Base-by-base conservation (phyloP, 163 green algal genomes). In the Smithsoniella earleae region DNA sequence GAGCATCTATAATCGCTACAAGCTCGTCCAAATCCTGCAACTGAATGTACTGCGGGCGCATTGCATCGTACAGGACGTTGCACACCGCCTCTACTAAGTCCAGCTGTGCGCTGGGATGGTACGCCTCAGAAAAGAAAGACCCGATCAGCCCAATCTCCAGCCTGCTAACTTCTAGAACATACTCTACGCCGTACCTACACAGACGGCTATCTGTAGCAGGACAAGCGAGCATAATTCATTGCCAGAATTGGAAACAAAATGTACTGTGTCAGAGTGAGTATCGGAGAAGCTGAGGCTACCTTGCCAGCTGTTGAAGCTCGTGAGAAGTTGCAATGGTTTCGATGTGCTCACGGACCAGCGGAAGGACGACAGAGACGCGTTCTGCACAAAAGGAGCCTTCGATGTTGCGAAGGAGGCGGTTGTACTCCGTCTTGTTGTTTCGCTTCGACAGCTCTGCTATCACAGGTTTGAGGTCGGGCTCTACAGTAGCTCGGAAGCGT, bases 1-100 rank as follows among this genome's bases (percentile, higher is more conserved):
- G 82, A 49, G 97, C 96, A 80, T 95, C 84, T 1, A 95, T 91
- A 20, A 97, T 83, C 77, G 94, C 86, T 73, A 85, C 94, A 49
- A 98, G 86, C 55, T 83, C 75, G 65, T 95, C 87, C 27, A 97
- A 74, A 62, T 91, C 86, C 45, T 86, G 77, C 45, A 95, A 82
- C 49, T 88, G 77, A 36, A 95, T 86, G 52, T 92, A 83, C 16
- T 73, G 69, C 0, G 90, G 90, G 13, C 93, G 79, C 66, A 97
- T 79, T 2, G 81, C 75, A 66, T 98, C 93, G 76, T 97, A 97
- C 58, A 98, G 82, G 45, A 94, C 77, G 34, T 81, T 92, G 72
- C 85, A 92, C 72, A 98, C 81, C 37, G 94, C 86, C 73, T 97
- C 90, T 49, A 96, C 84, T 37, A 98, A 80, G 1, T 77, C 45